Evolutionary conservation across 805 yeast genomes (phyloP).

Genomic region (Cyberlindnera lachancei): DNA sequence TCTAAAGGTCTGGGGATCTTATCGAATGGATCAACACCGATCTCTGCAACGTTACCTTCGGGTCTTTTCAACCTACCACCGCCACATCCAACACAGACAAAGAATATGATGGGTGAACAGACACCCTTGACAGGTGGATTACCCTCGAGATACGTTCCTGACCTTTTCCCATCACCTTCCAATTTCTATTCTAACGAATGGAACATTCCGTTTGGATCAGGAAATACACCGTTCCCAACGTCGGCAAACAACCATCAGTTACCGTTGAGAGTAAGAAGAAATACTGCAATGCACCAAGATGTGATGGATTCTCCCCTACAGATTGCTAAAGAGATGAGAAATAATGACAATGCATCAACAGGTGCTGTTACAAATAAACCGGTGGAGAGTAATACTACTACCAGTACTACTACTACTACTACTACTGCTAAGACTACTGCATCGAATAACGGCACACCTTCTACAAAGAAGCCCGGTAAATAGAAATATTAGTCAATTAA

Average conservation of each 20-base stretch:
- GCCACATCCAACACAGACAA: conserved; percentile 22
- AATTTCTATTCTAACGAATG: conserved; percentile 60
- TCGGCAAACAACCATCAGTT: conserved; percentile 4
- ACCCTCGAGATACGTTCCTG: conserved; percentile 65
- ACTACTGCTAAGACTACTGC: too few species aligned
- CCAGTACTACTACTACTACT: too few species aligned
- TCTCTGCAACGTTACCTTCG: conserved; percentile 27
- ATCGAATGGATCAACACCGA: conserved; percentile 23
- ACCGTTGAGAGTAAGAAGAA: conserved; percentile 2
- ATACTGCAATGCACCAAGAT: conserved; percentile 1
- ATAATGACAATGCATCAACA: too few species aligned
- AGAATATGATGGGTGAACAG: conserved; percentile 43
- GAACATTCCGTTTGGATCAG: conserved; percentile 39
- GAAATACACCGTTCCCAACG: conserved; percentile 31
- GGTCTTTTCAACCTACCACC: conserved; percentile 26
- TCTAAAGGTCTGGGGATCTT: conserved; percentile 13
- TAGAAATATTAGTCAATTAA: too few species aligned
- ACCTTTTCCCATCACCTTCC: conserved; percentile 76
- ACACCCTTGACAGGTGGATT: conserved; percentile 62
- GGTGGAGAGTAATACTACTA: too few species aligned
- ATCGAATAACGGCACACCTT: too few species aligned
- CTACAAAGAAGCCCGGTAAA: too few species aligned
- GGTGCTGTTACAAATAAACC: too few species aligned
- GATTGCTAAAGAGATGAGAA: not conserved
- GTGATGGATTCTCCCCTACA: conserved; percentile 2